Percentiles rank a stretch among this genome's conserved stretches.
These are phyloP conservation scores for Boletus coccyginus DNA, from an alignment of 768 basidiomycete species.

Conservation along the genomic window DNA sequence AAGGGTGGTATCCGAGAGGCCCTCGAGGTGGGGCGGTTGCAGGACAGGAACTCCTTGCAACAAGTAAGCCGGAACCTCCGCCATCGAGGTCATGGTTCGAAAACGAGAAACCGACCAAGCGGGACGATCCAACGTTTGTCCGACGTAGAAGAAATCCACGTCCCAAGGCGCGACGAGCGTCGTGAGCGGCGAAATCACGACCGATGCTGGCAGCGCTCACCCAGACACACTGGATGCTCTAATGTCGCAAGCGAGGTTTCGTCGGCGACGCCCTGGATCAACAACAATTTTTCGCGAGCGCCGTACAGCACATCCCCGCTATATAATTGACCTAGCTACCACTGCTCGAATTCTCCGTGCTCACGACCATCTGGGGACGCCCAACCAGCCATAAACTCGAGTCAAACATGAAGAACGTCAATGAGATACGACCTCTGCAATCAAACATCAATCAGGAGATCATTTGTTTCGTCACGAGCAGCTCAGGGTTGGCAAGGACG, in stretches of 20 bases:
- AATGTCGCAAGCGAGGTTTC: constrained; percentile 24
- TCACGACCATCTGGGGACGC: neutral
- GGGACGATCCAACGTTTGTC: constrained; percentile 10
- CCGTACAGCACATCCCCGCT: constrained; percentile 7
- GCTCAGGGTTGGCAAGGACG: no score
- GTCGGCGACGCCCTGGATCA: constrained; percentile 12
- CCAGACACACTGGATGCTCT: constrained; percentile 13
- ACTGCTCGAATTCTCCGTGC: constrained; percentile 1
- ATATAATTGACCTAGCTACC: constrained; percentile 16
- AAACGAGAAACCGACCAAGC: constrained; percentile 25
- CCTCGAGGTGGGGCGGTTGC: constrained; percentile 80
- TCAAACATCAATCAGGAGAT: constrained; percentile 8
- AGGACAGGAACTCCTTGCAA: constrained; percentile 67
- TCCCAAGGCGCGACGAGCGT: constrained; percentile 20
- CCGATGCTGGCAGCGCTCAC: constrained; percentile 21
- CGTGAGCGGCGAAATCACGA: constrained; percentile 20
- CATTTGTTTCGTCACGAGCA: constrained; percentile 1
- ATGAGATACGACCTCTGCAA: neutral
- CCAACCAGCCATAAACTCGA: neutral
- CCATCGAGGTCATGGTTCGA: constrained; percentile 66
- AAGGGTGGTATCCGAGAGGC: constrained; percentile 62
- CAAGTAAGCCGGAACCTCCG: constrained; percentile 66
- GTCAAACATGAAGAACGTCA: neutral
- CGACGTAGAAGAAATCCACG: constrained; percentile 19
- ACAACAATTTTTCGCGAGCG: constrained; percentile 27